phyloP scores from a whole-genome alignment of 2,329 filamentous ascomycete genomes.

The Colletotrichum sp. region DNA sequence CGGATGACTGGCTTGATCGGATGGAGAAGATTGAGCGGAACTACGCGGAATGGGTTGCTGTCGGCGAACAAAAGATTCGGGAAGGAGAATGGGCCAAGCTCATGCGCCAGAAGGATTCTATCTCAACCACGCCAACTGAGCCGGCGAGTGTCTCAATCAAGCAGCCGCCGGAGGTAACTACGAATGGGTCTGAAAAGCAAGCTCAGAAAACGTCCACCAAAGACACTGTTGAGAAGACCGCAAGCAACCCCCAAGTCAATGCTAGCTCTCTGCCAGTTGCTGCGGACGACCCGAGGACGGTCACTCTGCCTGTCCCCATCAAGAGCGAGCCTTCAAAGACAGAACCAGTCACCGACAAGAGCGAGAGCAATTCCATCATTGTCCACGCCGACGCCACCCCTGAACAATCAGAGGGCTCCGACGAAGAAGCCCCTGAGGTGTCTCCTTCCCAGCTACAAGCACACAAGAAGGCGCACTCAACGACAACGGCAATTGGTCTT shows the following conservation, averaged over 20 bases:
- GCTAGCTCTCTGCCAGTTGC: not conserved
- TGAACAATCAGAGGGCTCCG: not conserved
- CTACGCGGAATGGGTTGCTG: slow-evolving; percentile 81
- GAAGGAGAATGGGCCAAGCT: slow-evolving; percentile 62
- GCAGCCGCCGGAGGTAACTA: not conserved
- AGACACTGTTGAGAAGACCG: not conserved
- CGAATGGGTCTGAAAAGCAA: not conserved
- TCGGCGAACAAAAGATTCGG: slow-evolving; percentile 76
- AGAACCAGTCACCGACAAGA: not conserved
- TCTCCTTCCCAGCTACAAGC: not conserved
- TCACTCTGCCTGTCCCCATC: slow-evolving; percentile 12
- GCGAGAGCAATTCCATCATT: not conserved
- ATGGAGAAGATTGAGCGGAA: slow-evolving; percentile 81
- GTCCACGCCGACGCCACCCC: not conserved
- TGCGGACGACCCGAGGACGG: not conserved
- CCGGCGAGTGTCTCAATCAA: not conserved
- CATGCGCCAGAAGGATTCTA: not conserved
- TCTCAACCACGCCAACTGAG: slow-evolving; percentile 23
- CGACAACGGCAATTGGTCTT: not conserved
- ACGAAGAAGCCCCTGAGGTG: not conserved
- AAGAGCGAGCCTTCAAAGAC: slow-evolving; percentile 1
- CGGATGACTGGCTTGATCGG: slow-evolving; percentile 84
- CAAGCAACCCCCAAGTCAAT: not conserved
- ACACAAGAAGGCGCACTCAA: not conserved
- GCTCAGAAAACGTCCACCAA: not conserved